Conservation (phyloP, 345 rosid genomes). For the Abelmoschus esculentus region DNA sequence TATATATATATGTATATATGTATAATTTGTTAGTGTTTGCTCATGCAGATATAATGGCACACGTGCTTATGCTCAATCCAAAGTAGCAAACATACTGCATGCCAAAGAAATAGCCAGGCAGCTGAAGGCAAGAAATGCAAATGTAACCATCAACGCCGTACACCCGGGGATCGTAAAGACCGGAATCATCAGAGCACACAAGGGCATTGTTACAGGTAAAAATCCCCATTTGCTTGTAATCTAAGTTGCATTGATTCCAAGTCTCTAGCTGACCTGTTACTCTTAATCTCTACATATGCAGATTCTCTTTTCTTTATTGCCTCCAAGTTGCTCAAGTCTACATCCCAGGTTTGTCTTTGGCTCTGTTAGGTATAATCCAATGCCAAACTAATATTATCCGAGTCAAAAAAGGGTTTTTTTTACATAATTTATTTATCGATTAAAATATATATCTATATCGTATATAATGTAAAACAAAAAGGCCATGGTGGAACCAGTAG, state of each 20-base stretch:
- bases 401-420: too few species aligned
- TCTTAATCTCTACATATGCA: conserved; percentile 27
- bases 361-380: too few species aligned
- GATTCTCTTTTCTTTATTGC: conserved; percentile 86
- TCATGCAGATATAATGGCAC: conserved; percentile 74
- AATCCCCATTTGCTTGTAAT: background rate
- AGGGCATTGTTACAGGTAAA: conserved; percentile 67
- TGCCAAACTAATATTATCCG: too few species aligned
- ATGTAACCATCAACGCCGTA: conserved; percentile 72
- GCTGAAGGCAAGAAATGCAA: conserved; percentile 71
- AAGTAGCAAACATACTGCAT: conserved; percentile 74
- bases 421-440: background rate
- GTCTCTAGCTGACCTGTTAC: background rate
- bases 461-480: background rate
- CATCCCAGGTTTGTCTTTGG: conserved; percentile 48
- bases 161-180: conserved; percentile 96
- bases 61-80: conserved; percentile 83
- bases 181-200: conserved; percentile 81
- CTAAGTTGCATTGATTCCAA: background rate
- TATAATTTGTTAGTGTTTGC: background rate
- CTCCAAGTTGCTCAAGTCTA: conserved; percentile 76
- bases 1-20: too few species aligned
- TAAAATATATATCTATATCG: background rate
- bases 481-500: too few species aligned
- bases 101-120: conserved; percentile 70